Conservation (phyloP, 371 early-diverging fungal genomes). For the Syncephalastrum sp. region DNA sequence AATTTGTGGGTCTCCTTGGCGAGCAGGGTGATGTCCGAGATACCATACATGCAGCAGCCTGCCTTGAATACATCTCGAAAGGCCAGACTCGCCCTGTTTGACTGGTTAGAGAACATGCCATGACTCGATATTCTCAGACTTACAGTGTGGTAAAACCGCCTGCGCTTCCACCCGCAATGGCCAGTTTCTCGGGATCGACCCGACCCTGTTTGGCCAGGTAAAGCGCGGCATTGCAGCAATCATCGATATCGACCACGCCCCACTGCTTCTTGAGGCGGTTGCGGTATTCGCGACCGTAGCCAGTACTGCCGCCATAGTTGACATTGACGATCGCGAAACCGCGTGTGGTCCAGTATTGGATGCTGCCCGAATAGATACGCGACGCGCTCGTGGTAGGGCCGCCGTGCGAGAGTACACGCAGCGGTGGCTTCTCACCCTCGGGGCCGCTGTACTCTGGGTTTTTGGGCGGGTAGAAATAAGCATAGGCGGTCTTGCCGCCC, state of each 20-base stretch:
- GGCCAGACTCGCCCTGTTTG: constrained; percentile 49
- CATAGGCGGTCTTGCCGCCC: constrained; percentile 46
- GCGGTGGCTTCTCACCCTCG: constrained; percentile 60
- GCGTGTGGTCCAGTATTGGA: constrained; percentile 78
- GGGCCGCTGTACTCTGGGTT: constrained; percentile 57
- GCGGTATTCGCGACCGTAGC: constrained; percentile 73
- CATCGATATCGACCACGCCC: constrained; percentile 78
- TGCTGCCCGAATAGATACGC: constrained; percentile 40
- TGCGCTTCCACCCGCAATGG: constrained; percentile 71
- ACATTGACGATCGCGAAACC: constrained; percentile 74
- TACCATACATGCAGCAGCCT: constrained; percentile 67
- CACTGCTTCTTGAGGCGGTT: constrained; percentile 66
- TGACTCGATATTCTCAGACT: constrained; percentile 1
- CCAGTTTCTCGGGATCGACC: constrained; percentile 61
- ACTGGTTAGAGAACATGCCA: neutral
- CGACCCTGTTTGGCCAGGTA: constrained; percentile 57
- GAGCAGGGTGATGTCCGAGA: constrained; percentile 66
- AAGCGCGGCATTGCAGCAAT: constrained; percentile 71
- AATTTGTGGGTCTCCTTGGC: constrained; percentile 79
- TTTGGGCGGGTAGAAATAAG: constrained; percentile 65
- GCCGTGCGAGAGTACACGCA: constrained; percentile 71
- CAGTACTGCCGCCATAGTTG: constrained; percentile 78
- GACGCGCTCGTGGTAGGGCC: constrained; percentile 59
- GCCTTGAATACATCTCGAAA: constrained; percentile 76
- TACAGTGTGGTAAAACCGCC: constrained; percentile 70